Evolutionary conservation across 1,139 yeast species (phyloP), one percentile per base, ranked within the genome.

Genomic region (Candida tetrigidarum): DNA sequence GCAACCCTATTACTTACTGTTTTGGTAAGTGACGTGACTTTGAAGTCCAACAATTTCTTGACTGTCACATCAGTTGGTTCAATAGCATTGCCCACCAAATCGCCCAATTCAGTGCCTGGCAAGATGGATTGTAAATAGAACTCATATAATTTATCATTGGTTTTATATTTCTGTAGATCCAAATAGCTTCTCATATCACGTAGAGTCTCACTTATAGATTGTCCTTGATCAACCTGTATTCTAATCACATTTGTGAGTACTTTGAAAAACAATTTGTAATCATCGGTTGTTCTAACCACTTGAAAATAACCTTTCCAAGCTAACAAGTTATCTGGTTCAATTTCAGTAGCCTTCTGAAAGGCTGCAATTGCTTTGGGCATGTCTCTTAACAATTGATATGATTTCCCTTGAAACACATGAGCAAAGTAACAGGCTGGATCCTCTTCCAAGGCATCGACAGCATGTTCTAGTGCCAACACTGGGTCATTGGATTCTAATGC

Each of bases 301-400:
- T 66, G 74, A 50, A 82, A 66, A 49, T 84, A 73, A 0, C 97
- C 98, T 59, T 88, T 90, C 96, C 96, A 91, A 0, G 93, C 96
- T 22, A 79, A 62, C 1, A 82, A 50, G 44, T 83, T 81, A 1
- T 69, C 67, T 0, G 84, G 80, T 28, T 85, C 81, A 1, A 84
- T 43, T 3, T 63, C 57, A 2, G 81, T 76, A 0, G 97, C 97
- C 35, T 61, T 63, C 23, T 61, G 55, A 54, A 86, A 88, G 2
- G 81, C 67, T 2, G 58, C 56, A 2, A 69, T 58, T 0, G 96
- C 85, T 3, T 73, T 65, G 1, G 60, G 60, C 7, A 60, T 48
- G 5, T 78, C 63, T 12, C 69, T 62, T 46, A 72, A 58, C 26
- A 76, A 62, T 47, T 78, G 81, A 45, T 72, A 66, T 0, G 85